A percentile compares a stretch with the other conserved stretches of the same genome.
Evolutionary conservation across 1,284 basidiomycete species (phyloP).

Genomic region (Ganoderma lucidum): DNA sequence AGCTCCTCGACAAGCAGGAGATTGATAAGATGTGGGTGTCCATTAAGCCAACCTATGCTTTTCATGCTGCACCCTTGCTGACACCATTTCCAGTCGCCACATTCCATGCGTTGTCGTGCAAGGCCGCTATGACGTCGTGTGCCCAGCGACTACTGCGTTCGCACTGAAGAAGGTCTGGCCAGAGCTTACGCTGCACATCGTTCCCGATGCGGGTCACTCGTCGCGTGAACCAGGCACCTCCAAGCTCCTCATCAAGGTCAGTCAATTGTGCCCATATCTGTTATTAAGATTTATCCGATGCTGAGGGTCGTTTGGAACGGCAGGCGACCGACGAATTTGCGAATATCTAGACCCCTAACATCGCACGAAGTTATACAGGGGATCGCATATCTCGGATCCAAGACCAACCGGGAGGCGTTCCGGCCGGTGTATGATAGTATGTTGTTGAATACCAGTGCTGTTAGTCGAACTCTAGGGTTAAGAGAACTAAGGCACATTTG

Average conservation of each 20-base stretch:
- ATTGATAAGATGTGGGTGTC: conserved; percentile 88
- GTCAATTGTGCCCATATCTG: conserved; percentile 20
- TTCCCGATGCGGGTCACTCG: conserved; percentile 94
- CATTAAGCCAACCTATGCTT: not conserved
- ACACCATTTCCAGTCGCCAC: conserved; percentile 64
- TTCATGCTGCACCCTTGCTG: not conserved
- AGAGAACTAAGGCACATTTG: not conserved
- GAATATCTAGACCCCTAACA: conserved; percentile 28
- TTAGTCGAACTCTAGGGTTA: not conserved
- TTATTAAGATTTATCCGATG: not conserved
- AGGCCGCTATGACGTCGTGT: conserved; percentile 86
- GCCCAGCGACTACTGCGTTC: conserved; percentile 82
- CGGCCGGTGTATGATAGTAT: conserved; percentile 1
- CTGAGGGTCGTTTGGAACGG: conserved; percentile 8
- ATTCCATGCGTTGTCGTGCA: conserved; percentile 89
- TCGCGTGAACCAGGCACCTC: conserved; percentile 81
- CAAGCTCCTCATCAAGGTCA: conserved; percentile 77
- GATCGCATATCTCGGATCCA: not conserved
- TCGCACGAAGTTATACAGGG: not conserved
- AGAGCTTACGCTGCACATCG: conserved; percentile 79
- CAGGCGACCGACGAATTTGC: conserved; percentile 43
- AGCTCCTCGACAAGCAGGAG: conserved; percentile 83
- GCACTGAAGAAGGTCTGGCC: conserved; percentile 87
- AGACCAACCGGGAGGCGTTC: not conserved
- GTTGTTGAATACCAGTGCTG: conserved; percentile 6